These are phyloP conservation scores for Fusarium sp. DNA, from an alignment of 2,329 filamentous ascomycete species.

Conservation along the genomic window DNA sequence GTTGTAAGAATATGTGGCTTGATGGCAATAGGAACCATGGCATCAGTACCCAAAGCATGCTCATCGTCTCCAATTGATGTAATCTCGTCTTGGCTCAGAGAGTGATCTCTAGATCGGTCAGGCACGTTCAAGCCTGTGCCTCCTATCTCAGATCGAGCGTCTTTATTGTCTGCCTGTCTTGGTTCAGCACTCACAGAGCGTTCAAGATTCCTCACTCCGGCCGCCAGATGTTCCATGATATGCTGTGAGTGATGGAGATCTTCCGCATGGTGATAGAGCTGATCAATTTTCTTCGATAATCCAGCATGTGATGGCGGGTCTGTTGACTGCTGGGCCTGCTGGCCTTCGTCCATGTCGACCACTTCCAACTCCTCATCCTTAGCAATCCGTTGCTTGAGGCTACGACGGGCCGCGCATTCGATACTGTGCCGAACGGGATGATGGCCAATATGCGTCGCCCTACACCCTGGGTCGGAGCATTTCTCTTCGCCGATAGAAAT, in stretches of 20 bases:
- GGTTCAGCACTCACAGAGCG: conserved; percentile 8
- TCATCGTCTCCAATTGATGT: conserved; percentile 14
- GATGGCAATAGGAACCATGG: conserved; percentile 10
- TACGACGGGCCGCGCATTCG: conserved; percentile 47
- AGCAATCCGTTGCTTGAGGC: conserved; percentile 1
- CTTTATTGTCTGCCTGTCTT: conserved; percentile 13
- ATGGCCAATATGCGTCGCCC: conserved; percentile 47
- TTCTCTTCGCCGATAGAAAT: conserved; percentile 34
- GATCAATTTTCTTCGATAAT: conserved; percentile 49
- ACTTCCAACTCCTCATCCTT: conserved; percentile 19
- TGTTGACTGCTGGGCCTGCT: not conserved
- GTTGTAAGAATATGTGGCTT: conserved; percentile 30
- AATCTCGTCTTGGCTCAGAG: conserved; percentile 31
- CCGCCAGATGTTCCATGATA: conserved; percentile 54
- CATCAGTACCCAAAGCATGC: conserved; percentile 35
- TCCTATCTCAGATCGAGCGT: conserved; percentile 6
- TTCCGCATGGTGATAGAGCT: conserved; percentile 53
- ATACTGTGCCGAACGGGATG: conserved; percentile 53
- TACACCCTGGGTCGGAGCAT: conserved; percentile 51
- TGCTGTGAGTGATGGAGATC: conserved; percentile 54
- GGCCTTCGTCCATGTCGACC: conserved; percentile 18
- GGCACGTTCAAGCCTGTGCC: not conserved
- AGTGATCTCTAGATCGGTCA: conserved; percentile 22
- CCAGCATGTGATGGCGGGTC: conserved; percentile 21
- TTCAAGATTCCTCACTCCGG: conserved; percentile 29